Base-by-base conservation (phyloP, 2,329 filamentous ascomycete species). In the Phoma herbarum region DNA sequence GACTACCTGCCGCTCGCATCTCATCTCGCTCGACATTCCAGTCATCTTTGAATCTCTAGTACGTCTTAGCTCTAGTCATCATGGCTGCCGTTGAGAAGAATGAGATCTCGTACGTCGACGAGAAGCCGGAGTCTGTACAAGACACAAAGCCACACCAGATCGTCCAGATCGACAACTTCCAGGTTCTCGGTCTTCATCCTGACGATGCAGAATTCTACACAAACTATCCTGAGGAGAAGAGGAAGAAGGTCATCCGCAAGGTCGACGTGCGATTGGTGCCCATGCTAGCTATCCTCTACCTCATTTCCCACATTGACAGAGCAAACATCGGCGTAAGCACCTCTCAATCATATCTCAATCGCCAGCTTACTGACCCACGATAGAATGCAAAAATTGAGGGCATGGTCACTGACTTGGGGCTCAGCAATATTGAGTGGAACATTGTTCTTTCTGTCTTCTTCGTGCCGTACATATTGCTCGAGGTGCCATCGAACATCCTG, bases 371-470 rank as follows among this genome's bases (percentile, higher is more conserved):
- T 60, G 23, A 60, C 31, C 3, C 3, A 18, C 12, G 16, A 14
- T 16, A 67, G 5, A 83, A 86, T 6, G 88, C 88, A 0, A 83
- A 84, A n/a, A 80, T 90, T 48, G 85, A 86, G 70, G 87, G 87
- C 12, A 78, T 90, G 28, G 83, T 87, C 45, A 77, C 78, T 3
- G 87, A 90, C 52, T 77, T 89, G 14, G 68, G 77, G 1, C 79
- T 89, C 54, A 71, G 73, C 51, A 75, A 84, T 61, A 81, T 80
- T 2, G 77, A 90, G 71, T 89, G 88, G 69, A 82, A 85, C 37
- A 86, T 85, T 1, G 86, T 84, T 42, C 76, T 88, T 25, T 84
- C 83, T 5, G 87, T 89, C 50, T 78, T 89, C 50, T 88, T 88
- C 70, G 80, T 81, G 25, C 78, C 83, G 28, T 69, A 70, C 61